phyloP scores from a whole-genome alignment of 2,329 filamentous ascomycete species.

The Botrytis galanthina region DNA sequence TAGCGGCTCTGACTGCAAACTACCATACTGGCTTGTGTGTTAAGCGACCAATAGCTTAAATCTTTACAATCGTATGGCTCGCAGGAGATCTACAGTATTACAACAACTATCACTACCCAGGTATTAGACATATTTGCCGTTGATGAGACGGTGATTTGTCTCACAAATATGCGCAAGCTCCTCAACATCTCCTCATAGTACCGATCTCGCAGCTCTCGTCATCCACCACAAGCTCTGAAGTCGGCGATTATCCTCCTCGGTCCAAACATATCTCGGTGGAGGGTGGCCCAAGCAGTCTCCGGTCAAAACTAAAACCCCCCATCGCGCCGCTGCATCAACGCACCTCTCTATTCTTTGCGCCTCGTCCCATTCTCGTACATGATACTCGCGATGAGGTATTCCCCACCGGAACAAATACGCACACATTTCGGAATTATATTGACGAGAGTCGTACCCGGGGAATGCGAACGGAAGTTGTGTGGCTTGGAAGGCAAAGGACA shows the following conservation, averaged over 20 bases:
- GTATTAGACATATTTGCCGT: background rate
- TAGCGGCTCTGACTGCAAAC: background rate
- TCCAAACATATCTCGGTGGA: no score
- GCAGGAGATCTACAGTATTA: background rate
- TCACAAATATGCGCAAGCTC: background rate
- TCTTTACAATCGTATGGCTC: background rate
- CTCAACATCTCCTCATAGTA: background rate
- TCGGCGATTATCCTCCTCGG: accelerated
- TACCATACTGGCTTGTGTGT: background rate
- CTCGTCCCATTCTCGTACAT: background rate
- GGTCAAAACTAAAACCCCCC: background rate
- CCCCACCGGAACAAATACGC: background rate
- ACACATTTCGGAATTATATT: background rate
- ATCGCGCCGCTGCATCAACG: background rate
- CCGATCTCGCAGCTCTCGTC: background rate
- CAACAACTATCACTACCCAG: background rate
- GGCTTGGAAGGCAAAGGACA: background rate
- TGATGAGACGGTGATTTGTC: background rate
- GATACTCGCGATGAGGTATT: accelerated
- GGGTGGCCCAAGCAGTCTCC: background rate
- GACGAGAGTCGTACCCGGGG: background rate
- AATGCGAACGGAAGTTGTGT: background rate
- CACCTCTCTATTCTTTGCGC: background rate
- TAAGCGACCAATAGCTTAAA: background rate
- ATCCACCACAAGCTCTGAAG: background rate